A percentile compares a stretch with the other conserved stretches of the same genome.
Evolutionary conservation across 2,329 filamentous ascomycete genomes (phyloP).

Genomic region (Fusarium sacchari): DNA sequence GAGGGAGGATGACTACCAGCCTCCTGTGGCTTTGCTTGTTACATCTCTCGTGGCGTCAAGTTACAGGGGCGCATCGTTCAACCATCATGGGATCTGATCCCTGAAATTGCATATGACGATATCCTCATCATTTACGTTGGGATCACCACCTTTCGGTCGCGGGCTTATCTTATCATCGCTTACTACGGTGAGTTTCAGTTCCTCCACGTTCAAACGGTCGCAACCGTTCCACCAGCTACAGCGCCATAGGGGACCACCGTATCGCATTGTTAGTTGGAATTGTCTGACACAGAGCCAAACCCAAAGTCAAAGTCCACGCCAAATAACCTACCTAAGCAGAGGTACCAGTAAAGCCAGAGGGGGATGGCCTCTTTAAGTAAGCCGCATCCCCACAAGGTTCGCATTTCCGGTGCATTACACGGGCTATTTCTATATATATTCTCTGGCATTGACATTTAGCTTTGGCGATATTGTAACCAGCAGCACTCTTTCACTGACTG

Average conservation of each 20-base stretch:
- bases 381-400: slow-evolving; percentile 31
- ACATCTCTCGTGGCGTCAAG: slow-evolving; percentile 12
- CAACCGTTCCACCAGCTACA: neutral
- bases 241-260: slow-evolving; percentile 27
- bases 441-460: neutral
- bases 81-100: neutral
- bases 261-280: slow-evolving; percentile 34
- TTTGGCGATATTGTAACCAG: neutral
- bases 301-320: neutral
- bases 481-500: neutral
- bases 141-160: neutral
- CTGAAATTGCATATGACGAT: slow-evolving; percentile 28
- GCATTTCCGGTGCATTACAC: slow-evolving; percentile 19
- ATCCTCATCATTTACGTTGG: slow-evolving; percentile 14
- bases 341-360: slow-evolving; percentile 5
- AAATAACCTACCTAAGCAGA: neutral
- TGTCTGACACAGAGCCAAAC: slow-evolving; percentile 9
- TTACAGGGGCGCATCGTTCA: slow-evolving; percentile 5
- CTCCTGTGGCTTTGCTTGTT: slow-evolving; percentile 21
- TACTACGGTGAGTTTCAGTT: neutral
- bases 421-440: slow-evolving; percentile 20
- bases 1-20: neutral
- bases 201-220: neutral
- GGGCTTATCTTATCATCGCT: neutral
- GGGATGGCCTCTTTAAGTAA: slow-evolving; percentile 48